Evolutionary conservation across 2,329 filamentous ascomycete genomes (phyloP), one percentile per base, ranked within the genome.

Genomic region (Mycosphaerelloides madeirae): DNA sequence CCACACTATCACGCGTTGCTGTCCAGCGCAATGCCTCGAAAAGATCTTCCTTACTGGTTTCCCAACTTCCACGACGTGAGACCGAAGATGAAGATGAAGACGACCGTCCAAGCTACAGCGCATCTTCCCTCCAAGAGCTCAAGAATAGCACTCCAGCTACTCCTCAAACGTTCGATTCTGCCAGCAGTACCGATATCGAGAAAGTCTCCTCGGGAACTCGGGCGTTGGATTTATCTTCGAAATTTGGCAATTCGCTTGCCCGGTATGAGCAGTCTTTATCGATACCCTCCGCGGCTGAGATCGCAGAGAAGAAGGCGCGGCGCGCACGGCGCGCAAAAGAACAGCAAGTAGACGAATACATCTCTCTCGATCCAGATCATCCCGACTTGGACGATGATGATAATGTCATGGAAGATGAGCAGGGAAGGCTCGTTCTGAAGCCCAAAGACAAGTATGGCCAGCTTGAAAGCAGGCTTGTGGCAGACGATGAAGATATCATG

Each of bases 401-500:
- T 7, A 65, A 65, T 44, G 60, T 65, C 9, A 63, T 54, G 52
- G 52, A 53, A 7, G 70, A 74, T 31, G 69, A 70, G 31, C 62
- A 64, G 35, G 66, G 69, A 15, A 54, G 64, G 48, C 49, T 75
- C 46, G 68, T 78, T 1, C 62, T 76, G 2, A 69, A 73, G 40
- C 68, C 70, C 14, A 79, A 80, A 52, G 80, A 83, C 57, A 80
- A 84, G 53, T 77, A 80, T 28, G 78, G 52, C 12, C 41, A 49
- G 22, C 50, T 61, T 3, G 71, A 89, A 49, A 85, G 84, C 5
- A 78, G 91, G 1, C 76, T 97, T 2, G 78, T 89, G 5, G 79
- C 77, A 32, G 89, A 96, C 28, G 91, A 97, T 57, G 91, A 97
- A 62, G 88, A 97, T 59, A 77, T 96, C 0, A 87, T 86, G 29